These are phyloP conservation scores for Cryptococcus floricola DNA, from an alignment of 1,284 basidiomycete species.

Conservation along the genomic window DNA sequence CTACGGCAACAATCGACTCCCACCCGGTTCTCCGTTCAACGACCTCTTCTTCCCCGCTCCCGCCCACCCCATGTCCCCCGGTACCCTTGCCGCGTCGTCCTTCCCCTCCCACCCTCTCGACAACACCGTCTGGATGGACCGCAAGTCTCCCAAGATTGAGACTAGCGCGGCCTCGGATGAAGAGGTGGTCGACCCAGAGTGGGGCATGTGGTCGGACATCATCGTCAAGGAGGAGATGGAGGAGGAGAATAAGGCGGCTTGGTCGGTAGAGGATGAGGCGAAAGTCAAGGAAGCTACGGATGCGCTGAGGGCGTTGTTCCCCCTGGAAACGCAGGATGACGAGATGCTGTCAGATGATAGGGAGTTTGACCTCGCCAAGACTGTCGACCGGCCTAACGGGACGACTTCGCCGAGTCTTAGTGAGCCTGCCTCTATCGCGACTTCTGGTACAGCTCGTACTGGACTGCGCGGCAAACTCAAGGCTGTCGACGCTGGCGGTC, in stretches of 20 bases:
- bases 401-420: conserved; percentile 28
- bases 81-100: conserved; percentile 24
- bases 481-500: conserved; percentile 21
- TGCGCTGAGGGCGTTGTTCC: conserved; percentile 40
- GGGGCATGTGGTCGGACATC: conserved; percentile 34
- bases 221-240: conserved; percentile 22
- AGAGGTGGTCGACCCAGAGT: conserved; percentile 37
- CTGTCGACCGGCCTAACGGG: conserved; percentile 23
- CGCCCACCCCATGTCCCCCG: conserved; percentile 13
- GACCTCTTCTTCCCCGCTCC: conserved; percentile 32
- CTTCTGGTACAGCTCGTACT: conserved; percentile 16
- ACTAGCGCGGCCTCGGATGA: conserved; percentile 43
- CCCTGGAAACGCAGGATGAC: conserved; percentile 23
- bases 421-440: conserved; percentile 15
- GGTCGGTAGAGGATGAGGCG: conserved; percentile 32
- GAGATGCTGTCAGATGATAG: conserved; percentile 8
- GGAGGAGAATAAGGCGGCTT: conserved; percentile 22
- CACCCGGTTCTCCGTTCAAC: conserved; percentile 27
- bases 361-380: conserved; percentile 25
- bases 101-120: conserved; percentile 47
- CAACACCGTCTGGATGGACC: conserved; percentile 43
- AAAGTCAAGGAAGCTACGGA: conserved; percentile 42
- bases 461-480: conserved; percentile 26
- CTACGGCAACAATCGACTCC: conserved; percentile 8
- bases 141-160: conserved; percentile 24